These are phyloP conservation scores for Rhynchospora tenuis DNA, from an alignment of 176 grass and related monocot species.

Conservation along the genomic window DNA sequence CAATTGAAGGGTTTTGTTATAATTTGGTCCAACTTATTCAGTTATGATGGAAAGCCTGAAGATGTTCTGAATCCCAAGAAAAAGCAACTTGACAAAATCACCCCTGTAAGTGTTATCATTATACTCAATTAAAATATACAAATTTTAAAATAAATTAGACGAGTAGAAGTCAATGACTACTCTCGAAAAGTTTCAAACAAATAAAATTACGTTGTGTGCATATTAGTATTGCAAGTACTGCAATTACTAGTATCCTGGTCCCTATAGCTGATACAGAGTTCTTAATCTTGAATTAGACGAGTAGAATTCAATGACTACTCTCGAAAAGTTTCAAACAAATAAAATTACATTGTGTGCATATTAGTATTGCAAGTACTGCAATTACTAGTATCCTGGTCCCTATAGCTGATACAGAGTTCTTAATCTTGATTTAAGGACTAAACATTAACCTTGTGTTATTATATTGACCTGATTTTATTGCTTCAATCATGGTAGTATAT, in stretches of 20 bases:
- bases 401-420: background rate
- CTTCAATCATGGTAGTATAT: background rate
- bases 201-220: background rate
- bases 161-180: background rate
- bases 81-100: slow-evolving; percentile 97
- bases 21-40: slow-evolving; percentile 21
- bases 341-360: background rate
- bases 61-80: slow-evolving; percentile 99
- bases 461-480: background rate
- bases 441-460: background rate
- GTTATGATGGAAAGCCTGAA: slow-evolving; percentile 74
- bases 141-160: background rate
- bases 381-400: background rate
- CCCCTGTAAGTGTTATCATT: slow-evolving; percentile 44
- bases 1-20: background rate
- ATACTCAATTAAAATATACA: background rate
- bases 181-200: background rate
- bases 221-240: background rate
- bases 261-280: background rate
- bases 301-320: too few relatives aligned
- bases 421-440: background rate
- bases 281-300: background rate
- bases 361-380: background rate
- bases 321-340: background rate
- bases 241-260: background rate